Percentiles rank a stretch among this genome's conserved stretches.
These are phyloP conservation scores for Rubia peregrina DNA, from an alignment of 305 asterid genomes.

Conservation along the genomic window DNA sequence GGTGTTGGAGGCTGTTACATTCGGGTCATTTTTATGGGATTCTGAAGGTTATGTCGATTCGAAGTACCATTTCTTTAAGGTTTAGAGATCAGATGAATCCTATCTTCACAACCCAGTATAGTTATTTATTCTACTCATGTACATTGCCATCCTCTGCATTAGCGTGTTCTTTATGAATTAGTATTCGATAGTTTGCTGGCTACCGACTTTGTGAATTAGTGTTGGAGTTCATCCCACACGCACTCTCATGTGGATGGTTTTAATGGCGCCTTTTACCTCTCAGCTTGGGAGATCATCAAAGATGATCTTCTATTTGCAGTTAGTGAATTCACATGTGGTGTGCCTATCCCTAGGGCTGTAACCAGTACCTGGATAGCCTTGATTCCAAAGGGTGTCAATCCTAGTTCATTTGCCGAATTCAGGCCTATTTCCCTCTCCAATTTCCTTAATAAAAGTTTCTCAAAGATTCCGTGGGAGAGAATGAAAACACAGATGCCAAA, in stretches of 20 bases:
- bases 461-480: too few species aligned
- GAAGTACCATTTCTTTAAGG: slow-evolving; percentile 57
- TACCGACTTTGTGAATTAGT: background rate
- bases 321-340: too few species aligned
- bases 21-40: slow-evolving; percentile 93
- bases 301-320: too few species aligned
- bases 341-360: too few species aligned
- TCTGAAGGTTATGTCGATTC: slow-evolving; percentile 69
- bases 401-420: too few species aligned
- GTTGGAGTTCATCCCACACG: background rate
- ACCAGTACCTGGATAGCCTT: too few species aligned
- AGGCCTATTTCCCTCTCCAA: too few species aligned
- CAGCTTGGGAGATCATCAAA: too few species aligned
- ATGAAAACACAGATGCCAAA: too few species aligned
- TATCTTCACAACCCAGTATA: slow-evolving; percentile 9
- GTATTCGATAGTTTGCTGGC: background rate
- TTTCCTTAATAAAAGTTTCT: too few species aligned
- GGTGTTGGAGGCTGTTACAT: slow-evolving; percentile 87
- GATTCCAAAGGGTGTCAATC: too few species aligned
- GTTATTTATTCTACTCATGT: slow-evolving; percentile 6
- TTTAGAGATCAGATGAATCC: slow-evolving; percentile 27
- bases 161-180: background rate
- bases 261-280: too few species aligned
- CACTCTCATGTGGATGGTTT: background rate
- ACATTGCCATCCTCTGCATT: background rate